A percentile compares a stretch with the other conserved stretches of the same genome.
phyloP scores from a whole-genome alignment of 768 basidiomycete genomes.

The Pleurotus djamor region DNA sequence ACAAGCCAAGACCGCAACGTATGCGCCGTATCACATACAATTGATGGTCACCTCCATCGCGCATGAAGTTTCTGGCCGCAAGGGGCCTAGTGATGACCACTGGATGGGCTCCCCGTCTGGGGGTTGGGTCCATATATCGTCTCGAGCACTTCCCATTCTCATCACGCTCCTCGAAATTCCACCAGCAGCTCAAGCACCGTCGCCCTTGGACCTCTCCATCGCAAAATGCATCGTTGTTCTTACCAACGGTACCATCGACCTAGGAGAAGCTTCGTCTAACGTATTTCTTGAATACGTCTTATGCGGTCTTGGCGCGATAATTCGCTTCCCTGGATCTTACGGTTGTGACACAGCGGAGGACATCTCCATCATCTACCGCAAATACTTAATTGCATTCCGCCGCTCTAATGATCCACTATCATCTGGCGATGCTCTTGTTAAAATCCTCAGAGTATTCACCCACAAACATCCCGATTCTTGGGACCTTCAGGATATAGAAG shows the following conservation, averaged over 20 bases:
- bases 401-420: not conserved
- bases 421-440: not conserved
- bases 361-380: not conserved
- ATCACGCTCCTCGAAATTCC: constrained; percentile 2
- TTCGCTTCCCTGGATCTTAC: constrained; percentile 5
- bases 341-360: not conserved
- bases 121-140: not conserved
- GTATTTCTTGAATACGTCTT: constrained; percentile 2
- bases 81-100: constrained; percentile 3
- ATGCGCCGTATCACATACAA: not conserved
- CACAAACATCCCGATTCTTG: not conserved
- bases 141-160: constrained; percentile 3
- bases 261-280: not conserved
- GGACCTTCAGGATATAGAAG: not conserved
- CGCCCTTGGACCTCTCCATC: not conserved
- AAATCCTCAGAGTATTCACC: not conserved
- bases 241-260: not conserved
- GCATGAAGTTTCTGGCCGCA: constrained; percentile 1
- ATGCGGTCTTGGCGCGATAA: constrained; percentile 1
- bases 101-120: not conserved
- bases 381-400: not conserved
- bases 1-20: not conserved
- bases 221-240: constrained; percentile 3
- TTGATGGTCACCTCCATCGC: constrained; percentile 5
- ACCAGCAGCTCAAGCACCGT: not conserved